phyloP scores from a whole-genome alignment of 176 grass and related monocot genomes.

The Carex cristatella region DNA sequence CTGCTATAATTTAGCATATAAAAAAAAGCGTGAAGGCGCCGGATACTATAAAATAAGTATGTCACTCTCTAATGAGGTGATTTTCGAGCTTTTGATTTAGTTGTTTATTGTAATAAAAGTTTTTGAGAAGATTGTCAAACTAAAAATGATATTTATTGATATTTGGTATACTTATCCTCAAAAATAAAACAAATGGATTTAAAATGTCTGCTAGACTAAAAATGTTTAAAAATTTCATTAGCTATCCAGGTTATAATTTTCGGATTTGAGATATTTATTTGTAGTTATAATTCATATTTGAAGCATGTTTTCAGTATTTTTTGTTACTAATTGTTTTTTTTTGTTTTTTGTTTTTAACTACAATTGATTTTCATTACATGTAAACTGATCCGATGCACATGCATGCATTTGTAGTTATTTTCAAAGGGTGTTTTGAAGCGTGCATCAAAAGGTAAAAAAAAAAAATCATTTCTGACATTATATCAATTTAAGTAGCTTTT shows the following conservation, averaged over 20 bases:
- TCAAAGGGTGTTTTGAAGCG: too few relatives aligned
- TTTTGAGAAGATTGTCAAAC: background rate
- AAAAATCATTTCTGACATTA: too few relatives aligned
- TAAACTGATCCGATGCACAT: too few relatives aligned
- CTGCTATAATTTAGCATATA: constrained; percentile 3
- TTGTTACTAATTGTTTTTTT: too few relatives aligned
- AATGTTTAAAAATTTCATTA: background rate
- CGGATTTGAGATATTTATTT: background rate
- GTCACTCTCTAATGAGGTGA: background rate
- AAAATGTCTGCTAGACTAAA: too few relatives aligned
- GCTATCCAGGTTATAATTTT: background rate
- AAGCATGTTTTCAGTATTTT: background rate
- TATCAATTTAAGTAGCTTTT: too few relatives aligned
- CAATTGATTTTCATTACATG: too few relatives aligned
- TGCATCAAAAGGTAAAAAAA: too few relatives aligned
- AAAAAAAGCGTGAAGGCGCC: background rate
- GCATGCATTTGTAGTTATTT: too few relatives aligned
- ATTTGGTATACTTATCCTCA: background rate
- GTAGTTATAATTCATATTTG: background rate
- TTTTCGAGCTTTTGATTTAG: background rate
- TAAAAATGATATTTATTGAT: background rate
- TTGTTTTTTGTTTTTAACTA: too few relatives aligned
- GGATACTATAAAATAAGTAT: background rate
- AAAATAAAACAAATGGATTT: too few relatives aligned
- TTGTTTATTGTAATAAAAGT: background rate